Evolutionary conservation across 164 flowering plant species (phyloP), one percentile per base, ranked within the genome.

Genomic region (Piper longum): DNA sequence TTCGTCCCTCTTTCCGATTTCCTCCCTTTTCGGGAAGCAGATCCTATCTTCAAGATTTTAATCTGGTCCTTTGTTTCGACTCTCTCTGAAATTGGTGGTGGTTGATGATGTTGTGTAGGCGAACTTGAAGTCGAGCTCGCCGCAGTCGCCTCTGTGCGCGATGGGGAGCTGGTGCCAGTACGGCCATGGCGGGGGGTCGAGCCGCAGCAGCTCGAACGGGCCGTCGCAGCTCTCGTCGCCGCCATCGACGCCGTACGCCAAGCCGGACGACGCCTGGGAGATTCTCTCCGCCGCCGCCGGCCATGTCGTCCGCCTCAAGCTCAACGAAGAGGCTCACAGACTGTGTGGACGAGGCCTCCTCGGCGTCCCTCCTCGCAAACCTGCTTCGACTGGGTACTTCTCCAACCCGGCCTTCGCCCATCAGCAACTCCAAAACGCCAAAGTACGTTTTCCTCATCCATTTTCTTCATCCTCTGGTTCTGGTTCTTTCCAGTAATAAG

Each of bases 281-380:
- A 75, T 87, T 58, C 79, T 85, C 0, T 74, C 67, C 42, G 88
- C 83, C 1, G 95, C 86, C 3, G 90, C 87, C 0, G 91, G 80
- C 4, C 90, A 85, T 54, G 80, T 85, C 0, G 85, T 77, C 7
- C 79, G 82, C 74, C 71, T 80, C 78, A 76, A 77, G 57, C 63
- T 74, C 68, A 72, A 62, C 41, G 77, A 76, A 8, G 86, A 81
- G 36, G 39, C 36, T 2, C 36, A 26, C 36, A 26, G 36, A 26
- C 36, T 26, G 36, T 26, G 36, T 26, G 36, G 36, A 1, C 36
- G 75, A 55, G 82, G 81, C 0, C 75, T 75, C 1, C 60, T 79
- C 16, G 36, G 36, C 36, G 36, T 26, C 36, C 75, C 68, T 44
- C 79, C 75, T 3, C 81, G 73, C 0, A 14, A 51, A 48, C 72